Percentiles rank a stretch among this genome's conserved stretches.
Evolutionary conservation across 2,329 filamentous ascomycete genomes (phyloP).

Genomic region (Alternaria postmessia): DNA sequence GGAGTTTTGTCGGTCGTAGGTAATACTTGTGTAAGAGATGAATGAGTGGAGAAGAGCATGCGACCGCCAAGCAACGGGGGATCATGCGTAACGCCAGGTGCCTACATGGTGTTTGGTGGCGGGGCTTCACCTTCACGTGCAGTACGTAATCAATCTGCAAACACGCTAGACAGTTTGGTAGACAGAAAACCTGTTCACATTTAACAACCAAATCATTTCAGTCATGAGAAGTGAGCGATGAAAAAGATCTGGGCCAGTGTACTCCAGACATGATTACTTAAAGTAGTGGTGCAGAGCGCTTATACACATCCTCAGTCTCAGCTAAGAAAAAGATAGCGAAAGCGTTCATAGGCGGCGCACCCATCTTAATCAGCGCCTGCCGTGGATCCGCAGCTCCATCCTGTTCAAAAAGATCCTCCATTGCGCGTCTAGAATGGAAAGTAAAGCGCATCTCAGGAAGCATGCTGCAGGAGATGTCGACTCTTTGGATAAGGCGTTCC

Average conservation of each 20-base stretch:
- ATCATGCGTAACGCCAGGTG: background rate
- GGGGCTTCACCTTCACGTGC: slow-evolving; percentile 1
- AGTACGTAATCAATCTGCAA: background rate
- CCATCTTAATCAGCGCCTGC: background rate
- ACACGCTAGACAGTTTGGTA: background rate
- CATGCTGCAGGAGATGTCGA: background rate
- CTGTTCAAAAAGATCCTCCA: background rate
- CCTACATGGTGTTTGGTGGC: background rate
- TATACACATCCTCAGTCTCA: background rate
- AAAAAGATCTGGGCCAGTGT: background rate
- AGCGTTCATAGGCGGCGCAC: background rate
- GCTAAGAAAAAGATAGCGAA: background rate
- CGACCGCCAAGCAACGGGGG: background rate
- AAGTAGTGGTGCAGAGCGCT: background rate
- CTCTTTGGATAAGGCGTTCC: background rate
- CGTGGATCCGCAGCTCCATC: background rate
- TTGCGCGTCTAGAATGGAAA: background rate
- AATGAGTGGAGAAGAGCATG: background rate
- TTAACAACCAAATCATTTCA: background rate
- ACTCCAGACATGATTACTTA: background rate
- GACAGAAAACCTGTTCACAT: background rate
- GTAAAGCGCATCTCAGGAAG: background rate
- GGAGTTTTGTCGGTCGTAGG: background rate
- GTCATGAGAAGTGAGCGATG: background rate
- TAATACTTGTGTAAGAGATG: background rate